A percentile compares a stretch with the other conserved stretches of the same genome.
Evolutionary conservation across 2,329 filamentous ascomycete species (phyloP).

Genomic region (Mariannaea elegans): DNA sequence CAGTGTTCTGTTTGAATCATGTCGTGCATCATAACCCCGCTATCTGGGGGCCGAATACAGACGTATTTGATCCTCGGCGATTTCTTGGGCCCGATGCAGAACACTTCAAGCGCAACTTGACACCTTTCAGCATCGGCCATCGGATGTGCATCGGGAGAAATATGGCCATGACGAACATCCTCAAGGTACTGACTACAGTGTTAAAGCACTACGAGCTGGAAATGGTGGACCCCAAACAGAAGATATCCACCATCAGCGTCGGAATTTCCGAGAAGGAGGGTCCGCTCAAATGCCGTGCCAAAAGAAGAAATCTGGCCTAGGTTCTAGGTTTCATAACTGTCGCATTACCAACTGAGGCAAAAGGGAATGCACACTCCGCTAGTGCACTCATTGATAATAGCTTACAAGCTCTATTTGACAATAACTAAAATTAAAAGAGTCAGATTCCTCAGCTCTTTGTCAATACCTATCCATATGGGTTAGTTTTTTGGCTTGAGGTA

Average conservation of each 20-base stretch:
- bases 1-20: slow-evolving; percentile 13
- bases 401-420: no score
- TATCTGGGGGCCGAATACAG: slow-evolving; percentile 5
- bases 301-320: no score
- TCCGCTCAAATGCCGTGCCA: neutral
- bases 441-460: no score
- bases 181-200: neutral
- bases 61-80: slow-evolving; percentile 7
- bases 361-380: no score
- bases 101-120: slow-evolving; percentile 3
- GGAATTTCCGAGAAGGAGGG: slow-evolving; percentile 16
- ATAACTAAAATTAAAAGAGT: no score
- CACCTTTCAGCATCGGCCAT: slow-evolving; percentile 11
- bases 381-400: no score
- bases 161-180: slow-evolving; percentile 21
- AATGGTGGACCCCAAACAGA: neutral
- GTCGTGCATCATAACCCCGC: slow-evolving; percentile 2
- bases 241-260: slow-evolving; percentile 12
- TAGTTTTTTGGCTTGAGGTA: no score
- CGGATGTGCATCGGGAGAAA: slow-evolving; percentile 18
- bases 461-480: no score
- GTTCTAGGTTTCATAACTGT: no score
- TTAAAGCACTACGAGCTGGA: slow-evolving; percentile 9
- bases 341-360: no score
- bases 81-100: slow-evolving; percentile 5